Percentiles rank a stretch among this genome's conserved stretches.
These are phyloP conservation scores for Linum trigynum DNA, from an alignment of 345 rosid genomes.

Conservation along the genomic window DNA sequence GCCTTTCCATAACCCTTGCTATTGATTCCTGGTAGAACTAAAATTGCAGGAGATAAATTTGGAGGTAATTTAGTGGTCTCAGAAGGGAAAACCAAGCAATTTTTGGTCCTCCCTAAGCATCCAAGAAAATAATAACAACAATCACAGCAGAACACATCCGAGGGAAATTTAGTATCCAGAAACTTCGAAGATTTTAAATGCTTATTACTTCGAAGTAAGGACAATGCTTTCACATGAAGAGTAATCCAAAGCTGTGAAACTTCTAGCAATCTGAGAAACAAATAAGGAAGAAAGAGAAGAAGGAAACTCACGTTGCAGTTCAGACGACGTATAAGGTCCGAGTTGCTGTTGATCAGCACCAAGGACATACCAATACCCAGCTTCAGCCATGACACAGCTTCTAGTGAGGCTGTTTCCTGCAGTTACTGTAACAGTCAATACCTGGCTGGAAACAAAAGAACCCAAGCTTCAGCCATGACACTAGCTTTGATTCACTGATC, in stretches of 20 bases:
- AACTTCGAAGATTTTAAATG: background rate
- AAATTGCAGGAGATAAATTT: slow-evolving; percentile 18
- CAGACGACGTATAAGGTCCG: slow-evolving; percentile 70
- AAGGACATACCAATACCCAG: slow-evolving; percentile 70
- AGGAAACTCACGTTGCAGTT: slow-evolving; percentile 50
- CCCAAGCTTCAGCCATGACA: slow-evolving; percentile 19
- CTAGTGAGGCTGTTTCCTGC: slow-evolving; percentile 2
- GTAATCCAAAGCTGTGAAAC: background rate
- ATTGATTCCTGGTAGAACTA: slow-evolving; percentile 18
- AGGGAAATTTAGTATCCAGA: slow-evolving; percentile 15
- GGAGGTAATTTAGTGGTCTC: slow-evolving; percentile 16
- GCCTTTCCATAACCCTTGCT: slow-evolving; percentile 33
- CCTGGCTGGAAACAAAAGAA: background rate
- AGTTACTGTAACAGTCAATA: slow-evolving; percentile 1
- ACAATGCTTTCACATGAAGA: too few relatives aligned
- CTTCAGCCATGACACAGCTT: slow-evolving; percentile 21
- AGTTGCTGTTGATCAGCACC: slow-evolving; percentile 53
- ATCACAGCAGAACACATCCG: background rate
- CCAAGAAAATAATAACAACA: background rate
- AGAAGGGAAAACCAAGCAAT: background rate
- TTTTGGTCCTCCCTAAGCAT: background rate
- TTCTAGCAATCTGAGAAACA: background rate
- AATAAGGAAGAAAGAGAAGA: background rate
- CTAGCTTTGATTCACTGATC: too few relatives aligned
- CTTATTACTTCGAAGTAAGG: too few relatives aligned